These are phyloP conservation scores for Fusarium agapanthi DNA, from an alignment of 2,329 filamentous ascomycete genomes.

Conservation along the genomic window DNA sequence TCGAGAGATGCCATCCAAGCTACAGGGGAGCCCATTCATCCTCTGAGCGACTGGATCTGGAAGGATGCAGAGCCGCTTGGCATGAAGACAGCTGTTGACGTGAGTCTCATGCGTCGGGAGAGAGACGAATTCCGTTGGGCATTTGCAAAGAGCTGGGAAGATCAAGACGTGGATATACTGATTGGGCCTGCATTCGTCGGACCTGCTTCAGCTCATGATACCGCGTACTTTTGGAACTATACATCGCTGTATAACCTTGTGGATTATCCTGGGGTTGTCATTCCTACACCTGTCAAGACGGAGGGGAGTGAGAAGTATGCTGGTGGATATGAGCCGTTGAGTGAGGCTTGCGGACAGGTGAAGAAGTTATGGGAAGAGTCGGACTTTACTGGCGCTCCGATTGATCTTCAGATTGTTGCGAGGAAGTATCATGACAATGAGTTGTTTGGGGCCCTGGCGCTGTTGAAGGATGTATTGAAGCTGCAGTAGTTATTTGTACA, in stretches of 20 bases:
- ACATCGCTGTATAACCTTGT: constrained; percentile 72
- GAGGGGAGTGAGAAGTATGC: constrained; percentile 3
- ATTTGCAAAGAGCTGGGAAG: not conserved
- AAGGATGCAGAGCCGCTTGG: not conserved
- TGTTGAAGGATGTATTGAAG: not conserved
- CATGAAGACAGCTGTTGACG: not conserved
- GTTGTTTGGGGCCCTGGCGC: not conserved
- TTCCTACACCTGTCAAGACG: constrained; percentile 55
- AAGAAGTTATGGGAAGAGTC: not conserved
- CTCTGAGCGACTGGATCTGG: not conserved
- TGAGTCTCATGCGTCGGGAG: not conserved
- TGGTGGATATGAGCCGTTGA: not conserved
- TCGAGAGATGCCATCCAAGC: not conserved
- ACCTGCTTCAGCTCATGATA: not conserved
- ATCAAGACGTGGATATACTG: constrained; percentile 2
- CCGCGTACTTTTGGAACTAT: constrained; percentile 66
- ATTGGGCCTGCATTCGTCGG: constrained; percentile 5
- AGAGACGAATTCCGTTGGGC: not conserved
- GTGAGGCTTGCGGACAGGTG: not conserved
- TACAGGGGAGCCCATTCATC: not conserved
- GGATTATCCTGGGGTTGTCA: constrained; percentile 68
- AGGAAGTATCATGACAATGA: not conserved
- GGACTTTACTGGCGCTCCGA: not conserved
- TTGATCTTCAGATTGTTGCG: constrained; percentile 6
- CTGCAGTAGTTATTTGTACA: not conserved